Evolutionary conservation across 2,329 filamentous ascomycete genomes (phyloP).

Genomic region (Onygenales sp.): DNA sequence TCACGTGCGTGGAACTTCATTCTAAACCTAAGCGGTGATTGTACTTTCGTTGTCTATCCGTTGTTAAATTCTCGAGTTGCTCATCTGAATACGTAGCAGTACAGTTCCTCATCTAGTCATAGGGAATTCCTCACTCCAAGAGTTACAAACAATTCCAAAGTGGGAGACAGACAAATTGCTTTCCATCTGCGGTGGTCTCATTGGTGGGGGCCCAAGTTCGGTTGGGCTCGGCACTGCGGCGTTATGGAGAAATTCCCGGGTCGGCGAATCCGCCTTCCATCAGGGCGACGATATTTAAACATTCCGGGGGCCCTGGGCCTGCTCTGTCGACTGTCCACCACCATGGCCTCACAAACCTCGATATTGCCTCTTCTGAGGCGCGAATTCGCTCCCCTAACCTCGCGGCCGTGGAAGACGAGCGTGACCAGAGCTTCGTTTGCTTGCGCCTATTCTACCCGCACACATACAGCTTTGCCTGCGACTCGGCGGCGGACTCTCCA

Average conservation of each 20-base stretch:
- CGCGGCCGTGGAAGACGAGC: conserved; percentile 20
- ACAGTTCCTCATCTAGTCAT: too few species aligned
- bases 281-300: neutral
- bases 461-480: conserved; percentile 9
- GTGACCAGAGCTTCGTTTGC: conserved; percentile 6
- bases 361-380: conserved; percentile 27
- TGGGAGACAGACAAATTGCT: neutral
- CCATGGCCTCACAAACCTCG: conserved; percentile 28
- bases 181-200: conserved; percentile 1
- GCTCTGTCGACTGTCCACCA: neutral
- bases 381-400: conserved; percentile 23
- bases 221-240: conserved; percentile 7
- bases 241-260: neutral
- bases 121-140: too few species aligned
- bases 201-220: conserved; percentile 5
- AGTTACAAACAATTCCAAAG: neutral
- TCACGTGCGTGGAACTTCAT: too few species aligned
- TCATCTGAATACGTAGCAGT: too few species aligned
- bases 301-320: neutral
- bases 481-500: conserved; percentile 10
- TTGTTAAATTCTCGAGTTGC: too few species aligned
- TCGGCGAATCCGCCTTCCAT: neutral
- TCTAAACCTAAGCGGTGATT: too few species aligned
- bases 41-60: too few species aligned
- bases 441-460: conserved; percentile 7